Evolutionary conservation across 192 early-diverging fungal species (phyloP).

Genomic region (Haplosporangium gracile): DNA sequence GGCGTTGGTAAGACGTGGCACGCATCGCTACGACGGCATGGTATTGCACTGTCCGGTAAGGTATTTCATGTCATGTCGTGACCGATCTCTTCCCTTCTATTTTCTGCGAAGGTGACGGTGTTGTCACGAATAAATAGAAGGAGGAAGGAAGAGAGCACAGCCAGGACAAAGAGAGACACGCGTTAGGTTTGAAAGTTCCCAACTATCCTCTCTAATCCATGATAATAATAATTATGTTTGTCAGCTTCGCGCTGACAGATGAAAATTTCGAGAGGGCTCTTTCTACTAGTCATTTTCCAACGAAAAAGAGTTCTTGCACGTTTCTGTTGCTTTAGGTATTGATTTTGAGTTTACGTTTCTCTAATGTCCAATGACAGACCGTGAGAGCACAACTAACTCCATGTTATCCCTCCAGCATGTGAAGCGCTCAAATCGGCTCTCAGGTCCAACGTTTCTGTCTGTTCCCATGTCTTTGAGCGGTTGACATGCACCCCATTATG

Average conservation of each 20-base stretch:
- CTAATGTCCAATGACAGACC: neutral
- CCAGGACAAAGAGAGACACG: neutral
- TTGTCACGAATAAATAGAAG: neutral
- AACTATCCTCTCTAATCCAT: neutral
- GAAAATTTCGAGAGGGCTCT: constrained; percentile 1
- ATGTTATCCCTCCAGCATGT: neutral
- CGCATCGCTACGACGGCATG: neutral
- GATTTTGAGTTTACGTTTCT: constrained; percentile 4
- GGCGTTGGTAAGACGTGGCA: neutral
- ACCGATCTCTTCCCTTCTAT: neutral
- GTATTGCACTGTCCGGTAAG: neutral
- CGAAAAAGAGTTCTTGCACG: neutral
- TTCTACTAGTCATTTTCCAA: neutral
- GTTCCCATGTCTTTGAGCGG: neutral
- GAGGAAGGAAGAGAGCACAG: neutral
- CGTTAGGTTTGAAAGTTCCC: neutral
- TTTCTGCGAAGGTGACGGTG: neutral
- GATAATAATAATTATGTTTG: neutral
- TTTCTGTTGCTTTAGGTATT: neutral
- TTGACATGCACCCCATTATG: neutral
- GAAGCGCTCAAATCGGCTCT: neutral
- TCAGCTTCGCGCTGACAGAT: neutral
- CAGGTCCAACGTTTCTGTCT: neutral
- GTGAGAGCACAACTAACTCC: neutral
- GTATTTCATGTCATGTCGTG: neutral